These are phyloP conservation scores for Entomortierella parvispora DNA, from an alignment of 192 early-diverging fungal genomes.

Conservation along the genomic window DNA sequence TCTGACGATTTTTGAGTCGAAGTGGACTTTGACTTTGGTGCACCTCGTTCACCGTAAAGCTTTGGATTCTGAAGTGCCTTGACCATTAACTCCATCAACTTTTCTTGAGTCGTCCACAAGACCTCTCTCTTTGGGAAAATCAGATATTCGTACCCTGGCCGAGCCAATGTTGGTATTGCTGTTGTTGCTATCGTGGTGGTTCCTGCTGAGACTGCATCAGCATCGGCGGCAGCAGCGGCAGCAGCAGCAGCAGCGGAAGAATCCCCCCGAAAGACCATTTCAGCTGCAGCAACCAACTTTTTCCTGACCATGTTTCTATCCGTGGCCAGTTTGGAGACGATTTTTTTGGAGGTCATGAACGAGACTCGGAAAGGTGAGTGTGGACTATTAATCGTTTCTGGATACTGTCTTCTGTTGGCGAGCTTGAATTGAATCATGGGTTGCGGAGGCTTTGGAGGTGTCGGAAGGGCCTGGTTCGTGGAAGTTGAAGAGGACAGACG, in stretches of 20 bases:
- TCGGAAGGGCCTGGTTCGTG: neutral
- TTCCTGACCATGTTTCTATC: slow-evolving; percentile 29
- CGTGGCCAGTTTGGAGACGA: slow-evolving; percentile 22
- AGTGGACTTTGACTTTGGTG: too few relatives aligned
- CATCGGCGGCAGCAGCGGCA: too few relatives aligned
- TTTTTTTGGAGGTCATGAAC: slow-evolving; percentile 31
- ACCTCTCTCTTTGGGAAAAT: slow-evolving; percentile 28
- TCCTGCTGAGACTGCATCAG: too few relatives aligned
- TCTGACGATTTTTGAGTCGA: too few relatives aligned
- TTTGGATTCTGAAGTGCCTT: slow-evolving; percentile 6
- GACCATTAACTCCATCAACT: slow-evolving; percentile 15
- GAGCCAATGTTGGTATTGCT: neutral
- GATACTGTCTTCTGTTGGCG: slow-evolving; percentile 6
- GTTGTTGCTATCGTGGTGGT: too few relatives aligned
- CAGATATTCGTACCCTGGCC: slow-evolving; percentile 36
- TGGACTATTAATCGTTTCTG: slow-evolving; percentile 2
- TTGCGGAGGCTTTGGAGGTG: slow-evolving; percentile 5
- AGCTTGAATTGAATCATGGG: slow-evolving; percentile 4
- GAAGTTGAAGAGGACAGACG: neutral
- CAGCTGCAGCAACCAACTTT: slow-evolving; percentile 33
- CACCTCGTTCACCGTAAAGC: slow-evolving; percentile 20
- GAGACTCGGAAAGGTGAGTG: slow-evolving; percentile 37
- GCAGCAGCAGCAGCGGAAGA: too few relatives aligned
- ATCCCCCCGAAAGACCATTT: slow-evolving; percentile 28
- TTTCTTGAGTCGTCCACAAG: slow-evolving; percentile 18